phyloP scores from a whole-genome alignment of 2,329 filamentous ascomycete genomes.

The Graphiopsis chlorocephala region DNA sequence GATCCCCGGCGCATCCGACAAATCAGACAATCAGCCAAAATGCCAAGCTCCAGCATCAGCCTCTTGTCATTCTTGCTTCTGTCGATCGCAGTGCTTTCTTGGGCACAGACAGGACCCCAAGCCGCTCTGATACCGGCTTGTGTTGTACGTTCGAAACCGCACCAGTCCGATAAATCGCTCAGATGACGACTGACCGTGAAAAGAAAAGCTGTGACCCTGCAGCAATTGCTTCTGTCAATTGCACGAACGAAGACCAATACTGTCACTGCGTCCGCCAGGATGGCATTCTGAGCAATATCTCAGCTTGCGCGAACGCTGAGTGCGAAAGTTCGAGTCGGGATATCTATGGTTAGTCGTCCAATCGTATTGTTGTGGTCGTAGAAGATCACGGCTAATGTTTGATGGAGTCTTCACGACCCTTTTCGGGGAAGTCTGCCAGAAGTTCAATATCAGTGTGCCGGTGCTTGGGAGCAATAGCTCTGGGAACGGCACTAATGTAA shows the following conservation, averaged over 20 bases:
- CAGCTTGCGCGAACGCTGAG: conserved; percentile 19
- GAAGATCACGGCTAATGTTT: not conserved
- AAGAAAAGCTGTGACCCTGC: conserved; percentile 24
- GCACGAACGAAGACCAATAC: conserved; percentile 24
- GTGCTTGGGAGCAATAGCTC: conserved; percentile 21
- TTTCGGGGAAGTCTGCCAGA: conserved; percentile 22
- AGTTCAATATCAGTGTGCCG: conserved; percentile 24
- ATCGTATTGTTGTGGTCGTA: not conserved
- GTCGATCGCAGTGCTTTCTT: not conserved
- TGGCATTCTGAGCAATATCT: conserved; percentile 23
- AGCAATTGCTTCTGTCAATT: conserved; percentile 25
- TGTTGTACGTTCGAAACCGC: conserved; percentile 15
- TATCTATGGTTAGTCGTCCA: conserved; percentile 19
- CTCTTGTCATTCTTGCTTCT: not conserved
- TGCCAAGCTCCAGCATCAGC: not conserved
- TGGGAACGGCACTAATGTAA: conserved; percentile 20
- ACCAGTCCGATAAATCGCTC: not conserved
- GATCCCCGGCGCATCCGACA: not conserved
- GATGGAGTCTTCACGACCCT: conserved; percentile 21
- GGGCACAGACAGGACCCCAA: conserved; percentile 22
- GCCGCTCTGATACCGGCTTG: conserved; percentile 21
- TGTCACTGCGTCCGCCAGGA: conserved; percentile 24
- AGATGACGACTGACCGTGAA: not conserved
- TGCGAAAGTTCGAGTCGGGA: conserved; percentile 20
- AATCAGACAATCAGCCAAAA: not conserved